Conservation (phyloP, 495 filamentous ascomycete genomes). For the Pyronema domesticum region DNA sequence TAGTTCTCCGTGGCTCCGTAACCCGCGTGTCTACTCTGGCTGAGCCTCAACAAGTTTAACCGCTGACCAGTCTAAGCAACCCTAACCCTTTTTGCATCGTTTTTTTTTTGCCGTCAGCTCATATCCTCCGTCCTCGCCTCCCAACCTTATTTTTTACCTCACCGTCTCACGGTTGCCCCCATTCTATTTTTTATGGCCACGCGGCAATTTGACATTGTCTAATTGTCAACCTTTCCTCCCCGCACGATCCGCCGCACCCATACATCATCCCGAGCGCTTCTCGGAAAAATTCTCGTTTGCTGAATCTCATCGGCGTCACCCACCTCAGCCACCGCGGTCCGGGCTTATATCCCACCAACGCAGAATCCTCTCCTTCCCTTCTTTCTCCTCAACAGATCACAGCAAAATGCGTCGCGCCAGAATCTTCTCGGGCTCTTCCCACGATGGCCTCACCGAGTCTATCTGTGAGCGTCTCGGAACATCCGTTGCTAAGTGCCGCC, state of each 20-base stretch:
- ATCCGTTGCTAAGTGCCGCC: constrained; percentile 42
- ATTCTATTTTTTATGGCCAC: not conserved
- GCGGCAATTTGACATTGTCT: not conserved
- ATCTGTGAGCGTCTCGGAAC: constrained; percentile 58
- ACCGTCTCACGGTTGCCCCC: not conserved
- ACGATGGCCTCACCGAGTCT: constrained; percentile 47
- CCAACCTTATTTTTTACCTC: no score
- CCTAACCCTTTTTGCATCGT: not conserved
- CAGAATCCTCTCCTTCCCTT: not conserved
- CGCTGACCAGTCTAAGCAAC: not conserved
- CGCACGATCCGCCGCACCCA: constrained; percentile 12
- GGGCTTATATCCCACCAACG: not conserved
- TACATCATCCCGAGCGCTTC: not conserved
- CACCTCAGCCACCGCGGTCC: not conserved
- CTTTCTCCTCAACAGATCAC: not conserved
- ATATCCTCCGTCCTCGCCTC: not conserved
- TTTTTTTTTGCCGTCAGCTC: constrained; percentile 18
- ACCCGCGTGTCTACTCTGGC: not conserved
- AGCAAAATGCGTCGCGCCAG: constrained; percentile 45
- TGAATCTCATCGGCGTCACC: not conserved
- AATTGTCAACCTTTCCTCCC: constrained; percentile 37
- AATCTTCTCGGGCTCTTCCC: constrained; percentile 55
- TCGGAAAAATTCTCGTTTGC: no score
- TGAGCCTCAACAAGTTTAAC: not conserved
- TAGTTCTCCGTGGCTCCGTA: not conserved